These are phyloP conservation scores for Chaetomium sp. DNA, from an alignment of 2,329 filamentous ascomycete species.

Conservation along the genomic window DNA sequence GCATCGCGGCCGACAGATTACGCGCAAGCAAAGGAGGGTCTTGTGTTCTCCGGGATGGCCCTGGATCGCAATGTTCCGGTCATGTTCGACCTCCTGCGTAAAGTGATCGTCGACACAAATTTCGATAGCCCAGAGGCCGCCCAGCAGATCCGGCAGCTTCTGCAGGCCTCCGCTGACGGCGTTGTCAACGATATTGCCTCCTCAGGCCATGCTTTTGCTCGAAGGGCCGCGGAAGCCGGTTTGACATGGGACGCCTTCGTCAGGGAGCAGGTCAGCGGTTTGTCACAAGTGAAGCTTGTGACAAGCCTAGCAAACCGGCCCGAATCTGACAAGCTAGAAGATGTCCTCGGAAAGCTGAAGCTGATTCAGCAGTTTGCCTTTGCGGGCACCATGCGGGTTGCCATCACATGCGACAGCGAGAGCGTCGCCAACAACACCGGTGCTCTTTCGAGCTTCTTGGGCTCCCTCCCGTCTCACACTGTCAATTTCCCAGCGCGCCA, in stretches of 20 bases:
- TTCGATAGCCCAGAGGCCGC: conserved; percentile 84
- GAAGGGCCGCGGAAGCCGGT: conserved; percentile 78
- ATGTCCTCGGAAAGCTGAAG: conserved; percentile 82
- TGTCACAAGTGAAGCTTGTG: conserved; percentile 85
- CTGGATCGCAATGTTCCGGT: conserved; percentile 86
- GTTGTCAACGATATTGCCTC: conserved; percentile 91
- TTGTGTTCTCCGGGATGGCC: conserved; percentile 83
- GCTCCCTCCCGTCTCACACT: conserved; percentile 54
- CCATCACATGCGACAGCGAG: conserved; percentile 82
- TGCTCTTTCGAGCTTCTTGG: conserved; percentile 71
- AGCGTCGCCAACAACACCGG: conserved; percentile 70
- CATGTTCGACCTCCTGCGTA: conserved; percentile 85
- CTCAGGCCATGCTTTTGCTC: conserved; percentile 84
- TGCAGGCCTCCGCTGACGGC: conserved; percentile 85
- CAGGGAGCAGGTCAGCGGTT: conserved; percentile 83
- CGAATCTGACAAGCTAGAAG: conserved; percentile 67
- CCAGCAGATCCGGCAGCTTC: conserved; percentile 78
- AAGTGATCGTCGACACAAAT: conserved; percentile 81
- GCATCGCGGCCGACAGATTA: conserved; percentile 75
- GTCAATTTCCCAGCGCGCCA: conserved; percentile 43
- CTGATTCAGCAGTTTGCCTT: conserved; percentile 79
- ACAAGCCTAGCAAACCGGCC: conserved; percentile 75
- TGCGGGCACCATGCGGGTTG: conserved; percentile 68
- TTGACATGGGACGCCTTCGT: conserved; percentile 72
- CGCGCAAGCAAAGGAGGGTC: conserved; percentile 72